These are phyloP conservation scores for Tieghemostelium lacteum DNA, from an alignment of 78 protist genomes.

Conservation along the genomic window DNA sequence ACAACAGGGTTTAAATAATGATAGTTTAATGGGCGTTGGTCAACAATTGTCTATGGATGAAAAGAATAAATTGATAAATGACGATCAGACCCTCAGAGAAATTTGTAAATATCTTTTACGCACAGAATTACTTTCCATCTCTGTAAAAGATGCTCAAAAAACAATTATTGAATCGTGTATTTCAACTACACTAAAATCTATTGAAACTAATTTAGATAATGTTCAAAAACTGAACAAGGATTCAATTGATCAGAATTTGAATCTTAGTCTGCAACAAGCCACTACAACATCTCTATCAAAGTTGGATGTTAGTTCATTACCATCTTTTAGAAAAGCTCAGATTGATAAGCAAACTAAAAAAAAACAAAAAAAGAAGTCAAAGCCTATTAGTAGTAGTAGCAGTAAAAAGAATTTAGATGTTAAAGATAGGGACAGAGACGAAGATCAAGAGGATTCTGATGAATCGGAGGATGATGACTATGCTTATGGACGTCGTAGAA, in stretches of 20 bases:
- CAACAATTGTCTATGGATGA: not conserved
- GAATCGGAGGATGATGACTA: no score
- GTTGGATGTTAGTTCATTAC: slow-evolving; percentile 10
- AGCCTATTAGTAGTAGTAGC: no score
- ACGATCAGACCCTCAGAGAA: slow-evolving; percentile 4
- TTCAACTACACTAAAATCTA: slow-evolving; percentile 1
- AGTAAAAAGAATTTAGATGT: no score
- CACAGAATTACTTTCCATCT: slow-evolving; percentile 26
- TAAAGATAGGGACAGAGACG: no score
- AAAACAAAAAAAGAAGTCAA: no score
- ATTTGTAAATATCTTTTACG: slow-evolving; percentile 21
- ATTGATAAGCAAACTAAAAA: not conserved
- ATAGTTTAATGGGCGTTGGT: no score
- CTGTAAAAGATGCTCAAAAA: slow-evolving; percentile 46
- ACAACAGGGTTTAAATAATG: not conserved
- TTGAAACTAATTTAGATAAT: not conserved
- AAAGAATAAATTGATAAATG: slow-evolving; percentile 2
- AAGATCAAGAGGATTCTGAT: no score
- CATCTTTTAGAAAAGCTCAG: slow-evolving; percentile 15
- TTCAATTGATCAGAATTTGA: not conserved
- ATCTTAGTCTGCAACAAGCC: not conserved
- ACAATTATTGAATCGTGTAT: slow-evolving; percentile 35
- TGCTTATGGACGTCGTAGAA: no score
- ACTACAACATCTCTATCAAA: not conserved
- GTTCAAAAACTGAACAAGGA: not conserved